Conservation (phyloP, 768 basidiomycete genomes). For the Tylopilus intermedius region DNA sequence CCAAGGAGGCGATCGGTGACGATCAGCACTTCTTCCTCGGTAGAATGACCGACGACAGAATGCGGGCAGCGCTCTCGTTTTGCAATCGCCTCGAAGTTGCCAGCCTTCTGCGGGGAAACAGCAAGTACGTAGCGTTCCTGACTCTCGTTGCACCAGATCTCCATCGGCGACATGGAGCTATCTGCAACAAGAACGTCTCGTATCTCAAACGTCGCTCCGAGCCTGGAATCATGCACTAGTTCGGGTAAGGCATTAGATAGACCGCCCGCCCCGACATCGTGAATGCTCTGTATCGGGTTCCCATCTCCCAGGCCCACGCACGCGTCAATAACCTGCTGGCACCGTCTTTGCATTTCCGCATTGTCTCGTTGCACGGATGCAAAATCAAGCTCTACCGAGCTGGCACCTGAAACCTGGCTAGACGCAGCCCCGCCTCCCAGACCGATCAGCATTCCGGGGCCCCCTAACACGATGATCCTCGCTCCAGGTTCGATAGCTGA, state of each 20-base stretch:
- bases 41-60: slow-evolving; percentile 86
- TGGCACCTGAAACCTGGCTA: slow-evolving; percentile 86
- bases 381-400: slow-evolving; percentile 92
- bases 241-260: slow-evolving; percentile 96
- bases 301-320: slow-evolving; percentile 57
- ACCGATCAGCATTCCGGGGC: slow-evolving; percentile 94
- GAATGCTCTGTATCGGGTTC: slow-evolving; percentile 91
- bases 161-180: slow-evolving; percentile 95
- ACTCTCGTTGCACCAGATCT: slow-evolving; percentile 99
- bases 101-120: slow-evolving; percentile 58
- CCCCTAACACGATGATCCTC: slow-evolving; percentile 88
- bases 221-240: slow-evolving; percentile 90
- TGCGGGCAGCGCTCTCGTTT: slow-evolving; percentile 90
- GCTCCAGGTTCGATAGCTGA: slow-evolving; percentile 71
- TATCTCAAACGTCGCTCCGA: slow-evolving; percentile 91
- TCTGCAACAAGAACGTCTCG: slow-evolving; percentile 90
- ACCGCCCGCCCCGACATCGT: slow-evolving; percentile 97
- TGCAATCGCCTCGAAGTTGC: slow-evolving; percentile 70
- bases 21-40: slow-evolving; percentile 72
- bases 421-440: slow-evolving; percentile 96
- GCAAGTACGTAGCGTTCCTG: slow-evolving; percentile 98
- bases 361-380: slow-evolving; percentile 97
- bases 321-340: slow-evolving; percentile 95
- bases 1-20: slow-evolving; percentile 84
- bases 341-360: slow-evolving; percentile 95